These are phyloP conservation scores for Gracilaria domingensis DNA, from an alignment of 23 red algal genomes.

Conservation along the genomic window DNA sequence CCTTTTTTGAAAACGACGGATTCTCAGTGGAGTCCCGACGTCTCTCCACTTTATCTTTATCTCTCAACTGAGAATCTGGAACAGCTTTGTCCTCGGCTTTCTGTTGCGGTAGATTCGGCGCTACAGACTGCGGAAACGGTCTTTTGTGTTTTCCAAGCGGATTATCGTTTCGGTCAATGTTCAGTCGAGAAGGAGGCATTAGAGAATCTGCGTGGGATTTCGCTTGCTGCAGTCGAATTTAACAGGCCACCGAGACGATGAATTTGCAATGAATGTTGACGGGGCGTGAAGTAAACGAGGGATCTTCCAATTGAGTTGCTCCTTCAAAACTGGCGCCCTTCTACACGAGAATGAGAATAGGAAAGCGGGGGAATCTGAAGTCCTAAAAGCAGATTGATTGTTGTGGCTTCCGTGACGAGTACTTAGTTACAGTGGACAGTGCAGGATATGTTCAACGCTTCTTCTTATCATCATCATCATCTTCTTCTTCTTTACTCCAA, in stretches of 20 bases:
- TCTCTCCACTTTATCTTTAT: not conserved
- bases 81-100: not conserved
- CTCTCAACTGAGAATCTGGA: not conserved
- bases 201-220: not conserved
- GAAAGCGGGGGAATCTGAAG: no score
- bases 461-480: no score
- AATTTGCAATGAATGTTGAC: not conserved
- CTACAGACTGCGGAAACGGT: not conserved
- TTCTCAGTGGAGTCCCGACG: slow-evolving; percentile 15
- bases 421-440: no score
- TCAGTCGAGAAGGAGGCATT: slow-evolving; percentile 1
- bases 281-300: not conserved
- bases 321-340: no score
- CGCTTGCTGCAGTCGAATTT: not conserved
- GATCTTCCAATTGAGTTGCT: no score
- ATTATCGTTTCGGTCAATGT: not conserved
- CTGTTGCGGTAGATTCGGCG: not conserved
- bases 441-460: no score
- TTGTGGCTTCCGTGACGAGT: no score
- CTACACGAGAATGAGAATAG: no score
- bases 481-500: no score
- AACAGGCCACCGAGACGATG: not conserved
- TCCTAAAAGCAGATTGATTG: not conserved
- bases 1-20: not conserved
- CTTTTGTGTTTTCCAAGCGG: not conserved